Evolutionary conservation across 345 rosid genomes (phyloP).

Genomic region (Brassica napus): Da-Ae NC_063434.1:13909501-13910000

Average conservation of each 20-base stretch:
- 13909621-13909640: neutral
- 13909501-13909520: constrained; percentile 77
- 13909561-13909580: constrained; percentile 48
- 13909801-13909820: constrained; percentile 35
- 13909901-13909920: constrained; percentile 77
- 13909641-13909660: constrained; percentile 14
- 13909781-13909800: constrained; percentile 11
- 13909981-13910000: neutral
- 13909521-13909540: constrained; percentile 79
- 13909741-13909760: constrained; percentile 12
- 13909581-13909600: constrained; percentile 52
- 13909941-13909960: neutral
- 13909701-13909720: neutral
- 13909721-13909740: neutral
- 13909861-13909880: constrained; percentile 90
- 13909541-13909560: constrained; percentile 50
- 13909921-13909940: constrained; percentile 61
- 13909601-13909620: neutral
- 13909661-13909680: neutral
- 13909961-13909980: neutral
- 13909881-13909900: constrained; percentile 73
- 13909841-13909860: constrained; percentile 52
- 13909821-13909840: constrained; percentile 33
- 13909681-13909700: neutral
- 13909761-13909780: neutral